A percentile compares a stretch with the other conserved stretches of the same genome.
Evolutionary conservation across 306 rosid genomes (phyloP).

Genomic region (Medicago ruthenica): DNA sequence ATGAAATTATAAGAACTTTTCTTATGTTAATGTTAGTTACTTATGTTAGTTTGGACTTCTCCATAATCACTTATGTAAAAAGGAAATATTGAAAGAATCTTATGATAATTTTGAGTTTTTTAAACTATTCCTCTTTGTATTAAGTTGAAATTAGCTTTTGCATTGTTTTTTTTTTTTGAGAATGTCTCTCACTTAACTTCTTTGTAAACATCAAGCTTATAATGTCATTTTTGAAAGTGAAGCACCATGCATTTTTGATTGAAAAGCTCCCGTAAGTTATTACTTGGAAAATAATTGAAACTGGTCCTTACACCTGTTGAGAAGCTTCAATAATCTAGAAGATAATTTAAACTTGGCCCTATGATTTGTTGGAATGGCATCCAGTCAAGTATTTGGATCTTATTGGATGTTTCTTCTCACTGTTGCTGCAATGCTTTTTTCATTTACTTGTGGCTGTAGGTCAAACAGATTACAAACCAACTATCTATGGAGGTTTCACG

Average conservation of each 20-base stretch:
- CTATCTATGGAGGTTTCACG: constrained; percentile 51
- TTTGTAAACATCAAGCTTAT: constrained; percentile 5
- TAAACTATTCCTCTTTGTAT: background rate
- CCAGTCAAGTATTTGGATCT: constrained; percentile 11
- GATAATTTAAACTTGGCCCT: background rate
- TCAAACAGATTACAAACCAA: constrained; percentile 57
- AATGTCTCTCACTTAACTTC: background rate
- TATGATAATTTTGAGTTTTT: background rate
- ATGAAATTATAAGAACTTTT: background rate
- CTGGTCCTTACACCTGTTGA: background rate
- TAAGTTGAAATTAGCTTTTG: background rate
- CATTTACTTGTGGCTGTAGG: constrained; percentile 50
- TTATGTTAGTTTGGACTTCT: background rate
- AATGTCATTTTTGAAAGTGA: background rate
- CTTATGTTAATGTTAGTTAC: background rate
- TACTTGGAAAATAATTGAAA: background rate
- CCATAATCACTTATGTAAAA: background rate
- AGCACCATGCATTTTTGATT: background rate
- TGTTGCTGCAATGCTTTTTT: constrained; percentile 15
- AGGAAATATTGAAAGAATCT: background rate
- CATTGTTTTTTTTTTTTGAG: background rate
- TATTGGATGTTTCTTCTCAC: background rate
- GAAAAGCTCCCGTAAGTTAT: background rate
- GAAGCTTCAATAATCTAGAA: background rate
- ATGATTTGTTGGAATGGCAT: constrained; percentile 24